Evolutionary conservation across 305 asterid species (phyloP), one percentile per base, ranked within the genome.

Genomic region (Fraxinus nigra): DNA sequence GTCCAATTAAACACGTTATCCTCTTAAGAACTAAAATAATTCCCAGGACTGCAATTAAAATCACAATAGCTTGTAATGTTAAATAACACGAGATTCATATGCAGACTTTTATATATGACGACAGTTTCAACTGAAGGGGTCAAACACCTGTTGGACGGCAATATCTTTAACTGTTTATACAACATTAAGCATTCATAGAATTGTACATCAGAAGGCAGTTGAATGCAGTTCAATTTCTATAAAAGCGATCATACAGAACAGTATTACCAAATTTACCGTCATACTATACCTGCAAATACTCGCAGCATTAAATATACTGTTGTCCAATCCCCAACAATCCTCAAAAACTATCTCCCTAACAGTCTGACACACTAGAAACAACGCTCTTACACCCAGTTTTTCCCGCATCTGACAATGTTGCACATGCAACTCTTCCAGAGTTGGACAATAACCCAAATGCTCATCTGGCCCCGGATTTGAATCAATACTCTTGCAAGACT

Each of bases 311-410:
- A 95, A 92, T 69, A 82, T 78, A 79, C 51, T 83, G 87, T 90
- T 80, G 81, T 95, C 93, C 87, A 95, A 83, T 63, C 98, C 98
- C 98, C 98, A 95, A 81, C 98, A 93, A 79, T 93, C 95, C 76
- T 90, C 91, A 16, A 93, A 63, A 48, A 84, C 89, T 10, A 93
- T 89, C 84, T 85, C 92, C 84, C 88, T 84, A 40, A 91, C 88
- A 32, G 81, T 84, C 80, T 56, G 79, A 81, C 98, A 95, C 16
- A 91, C 96, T 59, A 89, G 56, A 87, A 95, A 92, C 89, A 95
- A 81, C 0, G 97, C 92, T 77, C 91, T 88, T 24, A 86, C 85
- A 24, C 93, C 89, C 51, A 69, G 81, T 85, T 91, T 91, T 73
- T 90, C 89, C 82, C 88, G 87, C 86, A 92, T 79, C 43, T 89